Evolutionary conservation across 169 alveolate genomes (phyloP), one percentile per base, ranked within the genome.

Genomic region (Plasmodium coatneyi): DNA sequence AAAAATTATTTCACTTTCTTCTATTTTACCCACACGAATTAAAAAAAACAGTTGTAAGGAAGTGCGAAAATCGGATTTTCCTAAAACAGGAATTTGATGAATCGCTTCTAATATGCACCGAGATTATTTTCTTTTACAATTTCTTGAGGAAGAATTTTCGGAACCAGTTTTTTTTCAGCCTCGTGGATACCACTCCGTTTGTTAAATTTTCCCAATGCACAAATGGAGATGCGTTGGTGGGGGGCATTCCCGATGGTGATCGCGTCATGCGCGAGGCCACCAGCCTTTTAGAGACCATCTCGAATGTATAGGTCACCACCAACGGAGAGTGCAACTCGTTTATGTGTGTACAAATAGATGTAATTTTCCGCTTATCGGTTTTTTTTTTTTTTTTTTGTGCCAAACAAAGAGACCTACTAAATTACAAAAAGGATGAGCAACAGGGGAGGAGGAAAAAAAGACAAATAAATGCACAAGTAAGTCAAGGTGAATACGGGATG

Each of bases 21-120:
- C 36, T 84, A 74, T 84, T 84, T 74, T 84, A 84, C 39, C 93
- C 93, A n/a, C 28, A 74, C 36, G 93, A 84, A 84, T 52, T 84
- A 49, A 84, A 84, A 74, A 43, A 36, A 74, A 84, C 76, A 41
- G 34, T 84, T 19, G 78, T 76, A 74, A 74, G 60, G 41, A 74
- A 43, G 52, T 46, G 41, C 36, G 78, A 74, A n/a, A 46, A 74
- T 74, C 34, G 54, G 12, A 46, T 74, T 32, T 34, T 54, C 10
- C 80, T 84, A 32, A 84, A 32, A 16, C 78, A 54, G 46, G 60
- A 76, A 52, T 84, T 54, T 52, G 93, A 84, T 74, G 86, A 71
- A 74, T 74, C 84, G 14, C 54, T 74, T 84, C 54, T 76, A 7
- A n/a, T 84, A 46, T 16, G 56, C 60, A 84, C 82, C 12, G 93